These are phyloP conservation scores for Geotrichum histeridarum DNA, from an alignment of 1,139 yeast genomes.

Conservation along the genomic window DNA sequence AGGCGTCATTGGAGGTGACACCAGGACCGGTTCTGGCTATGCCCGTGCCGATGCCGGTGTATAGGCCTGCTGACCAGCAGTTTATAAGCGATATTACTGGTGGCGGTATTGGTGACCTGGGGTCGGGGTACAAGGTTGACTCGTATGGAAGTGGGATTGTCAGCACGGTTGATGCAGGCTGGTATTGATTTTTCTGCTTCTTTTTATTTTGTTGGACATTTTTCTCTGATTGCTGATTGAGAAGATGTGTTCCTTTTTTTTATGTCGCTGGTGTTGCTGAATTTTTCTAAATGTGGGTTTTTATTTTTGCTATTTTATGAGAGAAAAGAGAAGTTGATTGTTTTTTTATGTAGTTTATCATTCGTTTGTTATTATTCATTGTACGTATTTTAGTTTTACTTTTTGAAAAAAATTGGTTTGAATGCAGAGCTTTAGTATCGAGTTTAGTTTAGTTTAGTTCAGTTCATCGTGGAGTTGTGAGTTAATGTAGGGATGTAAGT, in stretches of 20 bases:
- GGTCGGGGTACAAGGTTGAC: not conserved
- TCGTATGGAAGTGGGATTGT: not conserved
- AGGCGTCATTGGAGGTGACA: not conserved
- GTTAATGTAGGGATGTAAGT: too few relatives aligned
- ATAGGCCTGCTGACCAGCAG: slow-evolving; percentile 1
- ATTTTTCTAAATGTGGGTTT: not conserved
- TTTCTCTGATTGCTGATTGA: too few relatives aligned
- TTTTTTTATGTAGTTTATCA: not conserved
- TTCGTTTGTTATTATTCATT: not conserved
- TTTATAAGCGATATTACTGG: not conserved
- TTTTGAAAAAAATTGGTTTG: too few relatives aligned
- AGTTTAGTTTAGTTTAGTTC: too few relatives aligned
- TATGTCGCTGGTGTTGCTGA: not conserved
- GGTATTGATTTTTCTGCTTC: not conserved
- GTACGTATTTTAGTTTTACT: too few relatives aligned
- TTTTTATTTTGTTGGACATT: not conserved
- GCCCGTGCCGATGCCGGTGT: not conserved
- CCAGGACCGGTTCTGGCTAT: not conserved
- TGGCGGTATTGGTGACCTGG: not conserved
- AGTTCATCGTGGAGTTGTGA: too few relatives aligned
- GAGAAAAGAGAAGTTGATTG: too few relatives aligned
- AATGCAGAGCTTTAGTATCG: too few relatives aligned
- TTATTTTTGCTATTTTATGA: too few relatives aligned
- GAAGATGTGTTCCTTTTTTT: too few relatives aligned
- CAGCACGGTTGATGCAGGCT: too few relatives aligned